A percentile compares a stretch with the other conserved stretches of the same genome.
These are phyloP conservation scores for Simplicillium aogashimaense DNA, from an alignment of 2,329 filamentous ascomycete genomes.

Conservation along the genomic window DNA sequence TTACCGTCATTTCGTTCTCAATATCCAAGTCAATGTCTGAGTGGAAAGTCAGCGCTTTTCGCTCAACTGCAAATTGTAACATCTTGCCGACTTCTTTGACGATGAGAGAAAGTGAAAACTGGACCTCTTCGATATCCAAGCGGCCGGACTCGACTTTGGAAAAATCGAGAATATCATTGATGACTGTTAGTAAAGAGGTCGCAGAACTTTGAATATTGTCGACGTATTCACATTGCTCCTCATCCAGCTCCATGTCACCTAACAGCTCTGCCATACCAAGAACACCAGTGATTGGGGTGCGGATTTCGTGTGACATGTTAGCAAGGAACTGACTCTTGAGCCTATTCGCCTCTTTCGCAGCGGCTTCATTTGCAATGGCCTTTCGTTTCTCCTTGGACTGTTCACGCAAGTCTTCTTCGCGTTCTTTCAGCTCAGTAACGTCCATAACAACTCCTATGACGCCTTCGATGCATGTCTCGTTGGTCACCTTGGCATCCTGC, in stretches of 20 bases:
- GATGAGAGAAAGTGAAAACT: conserved; percentile 65
- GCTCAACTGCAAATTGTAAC: conserved; percentile 74
- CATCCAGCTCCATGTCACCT: conserved; percentile 54
- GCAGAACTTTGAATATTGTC: conserved; percentile 73
- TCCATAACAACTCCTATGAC: conserved; percentile 75
- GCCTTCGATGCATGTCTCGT: conserved; percentile 50
- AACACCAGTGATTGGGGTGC: conserved; percentile 70
- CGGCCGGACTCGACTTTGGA: conserved; percentile 76
- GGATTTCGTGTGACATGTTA: conserved; percentile 75
- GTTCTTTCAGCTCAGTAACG: conserved; percentile 60
- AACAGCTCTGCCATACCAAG: conserved; percentile 72
- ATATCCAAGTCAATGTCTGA: conserved; percentile 54
- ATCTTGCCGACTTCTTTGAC: conserved; percentile 77
- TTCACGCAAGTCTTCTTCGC: conserved; percentile 51
- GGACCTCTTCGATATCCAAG: conserved; percentile 70
- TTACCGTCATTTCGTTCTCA: conserved; percentile 61
- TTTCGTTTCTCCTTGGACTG: conserved; percentile 61
- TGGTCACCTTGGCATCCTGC: conserved; percentile 34
- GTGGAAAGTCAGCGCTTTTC: conserved; percentile 66
- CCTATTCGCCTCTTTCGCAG: conserved; percentile 70
- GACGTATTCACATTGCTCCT: conserved; percentile 65
- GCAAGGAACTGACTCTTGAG: conserved; percentile 74
- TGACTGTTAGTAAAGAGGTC: conserved; percentile 74
- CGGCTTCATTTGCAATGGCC: conserved; percentile 63
- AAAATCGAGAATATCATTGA: conserved; percentile 86